Evolutionary conservation across 2,329 filamentous ascomycete genomes (phyloP), one percentile per base, ranked within the genome.

Genomic region (Berkeleyomyces rouxiae): DNA sequence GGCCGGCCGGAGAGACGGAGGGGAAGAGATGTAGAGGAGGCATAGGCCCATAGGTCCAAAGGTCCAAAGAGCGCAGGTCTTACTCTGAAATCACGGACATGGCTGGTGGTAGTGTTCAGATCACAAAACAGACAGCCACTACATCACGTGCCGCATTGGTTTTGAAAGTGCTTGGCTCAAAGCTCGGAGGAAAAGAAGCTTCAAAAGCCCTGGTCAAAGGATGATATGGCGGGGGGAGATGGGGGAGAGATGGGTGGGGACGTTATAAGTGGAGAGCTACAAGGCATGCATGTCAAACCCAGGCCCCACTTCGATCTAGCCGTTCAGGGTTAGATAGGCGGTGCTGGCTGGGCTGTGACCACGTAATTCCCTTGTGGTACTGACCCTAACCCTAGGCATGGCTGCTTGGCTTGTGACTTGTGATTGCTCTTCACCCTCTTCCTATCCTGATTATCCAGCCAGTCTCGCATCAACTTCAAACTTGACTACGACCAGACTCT

Each of bases 41-140:
- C n/a, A 58, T 37, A 40, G n/a, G 57, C 2, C 23, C 23, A 23
- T 33, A 11, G 4, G 55, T 43, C 33, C 43, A 42, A 31, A 39
- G 49, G 46, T 58, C 58, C 36, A 37, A 49, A 60, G 46, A 43
- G 46, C 59, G 47, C 46, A 55, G 55, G 55, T 75, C 77, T 69
- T 68, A 79, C 77, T 79, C 76, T 67, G 73, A 72, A 65, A 79
- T 74, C 62, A 78, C 70, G 66, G 77, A 77, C 77, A 78, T 78
- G 64, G 64, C 66, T 63, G 33, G 23, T 23, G 23, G 23, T 23
- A 23, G 23, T 23, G 1, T 23, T 23, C 23, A 23, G 23, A 23
- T 23, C 23, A 23, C 23, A 23, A 23, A 23, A 23, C 23, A 23
- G 23, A 23, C 23, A 23, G 23, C 2, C 23, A 23, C 2, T 23